Base-by-base conservation (phyloP, 257 asterid genomes). In the Fraxinus americana region DNA sequence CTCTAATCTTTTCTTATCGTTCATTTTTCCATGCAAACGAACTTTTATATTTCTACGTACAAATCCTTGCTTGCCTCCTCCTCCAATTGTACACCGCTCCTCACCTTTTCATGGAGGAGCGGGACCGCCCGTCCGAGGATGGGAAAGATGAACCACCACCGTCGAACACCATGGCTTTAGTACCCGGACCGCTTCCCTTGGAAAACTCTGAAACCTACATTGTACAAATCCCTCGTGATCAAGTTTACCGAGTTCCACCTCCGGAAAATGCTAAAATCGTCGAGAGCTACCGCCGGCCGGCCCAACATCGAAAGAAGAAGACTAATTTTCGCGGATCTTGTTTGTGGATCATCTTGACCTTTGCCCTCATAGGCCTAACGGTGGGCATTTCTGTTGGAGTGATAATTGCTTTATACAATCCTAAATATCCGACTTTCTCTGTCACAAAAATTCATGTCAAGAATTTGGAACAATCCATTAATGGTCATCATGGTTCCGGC, bases 161-260 rank as follows among this genome's bases (percentile, higher is more conserved):
- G 73, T 7, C 79, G 75, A 23, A 32, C 72, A 0, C 65, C 86
- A 2, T 21, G 79, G 0, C 38, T 39, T 0, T 39, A 54, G 13
- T 54, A 54, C 21, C 82, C 67, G 4, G 69, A 63, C 61, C 43
- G 35, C 27, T 48, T 1, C 79, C 79, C 8, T 57, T 50, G 2
- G 68, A 71, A 38, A 2, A 70, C 9, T 27, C 83, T 21, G 90
- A 80, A 2, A 90, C 96, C 65, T 90, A 90, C 74, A 90, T 94
- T 57, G 88, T 94, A 21, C 94, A 85, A 35, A 79, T 92, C 41
- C 97, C 97, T 34, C 88, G 91, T 17, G 94, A 94, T 67, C 92
- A 89, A 75, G 87, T 94, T 69, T 90, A 91, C 83, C 97, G 97
- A 32, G 75, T 91, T 3, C 99, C 99, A 0, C 96, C 98, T 0